Percentiles rank a stretch among this genome's conserved stretches.
Conservation (phyloP, 2,329 filamentous ascomycete species). For the Penicillium palitans region DNA sequence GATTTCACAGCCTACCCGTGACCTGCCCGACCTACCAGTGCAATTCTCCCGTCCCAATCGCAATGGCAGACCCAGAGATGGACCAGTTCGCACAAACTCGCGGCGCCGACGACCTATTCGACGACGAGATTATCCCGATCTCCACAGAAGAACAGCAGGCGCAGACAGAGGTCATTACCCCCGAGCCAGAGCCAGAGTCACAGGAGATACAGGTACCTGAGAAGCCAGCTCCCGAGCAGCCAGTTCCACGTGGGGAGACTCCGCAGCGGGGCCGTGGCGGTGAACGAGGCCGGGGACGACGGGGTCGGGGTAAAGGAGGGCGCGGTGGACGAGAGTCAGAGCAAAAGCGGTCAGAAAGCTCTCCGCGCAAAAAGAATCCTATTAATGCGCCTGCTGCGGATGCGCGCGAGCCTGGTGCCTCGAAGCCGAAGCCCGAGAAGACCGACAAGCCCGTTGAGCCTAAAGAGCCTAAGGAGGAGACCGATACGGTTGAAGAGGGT, state of each 20-base stretch:
- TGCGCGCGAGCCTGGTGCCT: conserved; percentile 17
- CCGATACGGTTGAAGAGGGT: conserved; percentile 11
- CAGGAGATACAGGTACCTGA: conserved; percentile 20
- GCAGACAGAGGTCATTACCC: conserved; percentile 20
- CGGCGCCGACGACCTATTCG: conserved; percentile 52
- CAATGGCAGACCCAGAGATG: conserved; percentile 31
- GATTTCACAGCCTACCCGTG: neutral
- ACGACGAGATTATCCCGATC: conserved; percentile 52
- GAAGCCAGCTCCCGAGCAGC: conserved; percentile 16
- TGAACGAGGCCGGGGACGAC: conserved; percentile 33
- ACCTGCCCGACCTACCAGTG: neutral
- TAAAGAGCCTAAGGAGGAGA: conserved; percentile 18
- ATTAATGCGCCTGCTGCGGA: conserved; percentile 17
- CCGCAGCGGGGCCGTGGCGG: conserved; percentile 32
- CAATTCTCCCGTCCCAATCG: conserved; percentile 5
- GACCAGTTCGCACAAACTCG: conserved; percentile 54
- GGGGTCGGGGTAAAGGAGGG: conserved; percentile 30
- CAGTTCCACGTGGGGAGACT: conserved; percentile 26
- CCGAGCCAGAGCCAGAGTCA: conserved; percentile 14
- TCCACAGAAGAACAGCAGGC: conserved; percentile 35
- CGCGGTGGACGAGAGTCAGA: conserved; percentile 22
- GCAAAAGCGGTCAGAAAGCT: conserved; percentile 22
- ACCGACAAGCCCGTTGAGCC: conserved; percentile 9
- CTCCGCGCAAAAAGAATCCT: conserved; percentile 17
- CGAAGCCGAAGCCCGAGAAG: conserved; percentile 19